phyloP scores from a whole-genome alignment of 192 early-diverging fungal genomes.

The Spinellus fusiger region DNA sequence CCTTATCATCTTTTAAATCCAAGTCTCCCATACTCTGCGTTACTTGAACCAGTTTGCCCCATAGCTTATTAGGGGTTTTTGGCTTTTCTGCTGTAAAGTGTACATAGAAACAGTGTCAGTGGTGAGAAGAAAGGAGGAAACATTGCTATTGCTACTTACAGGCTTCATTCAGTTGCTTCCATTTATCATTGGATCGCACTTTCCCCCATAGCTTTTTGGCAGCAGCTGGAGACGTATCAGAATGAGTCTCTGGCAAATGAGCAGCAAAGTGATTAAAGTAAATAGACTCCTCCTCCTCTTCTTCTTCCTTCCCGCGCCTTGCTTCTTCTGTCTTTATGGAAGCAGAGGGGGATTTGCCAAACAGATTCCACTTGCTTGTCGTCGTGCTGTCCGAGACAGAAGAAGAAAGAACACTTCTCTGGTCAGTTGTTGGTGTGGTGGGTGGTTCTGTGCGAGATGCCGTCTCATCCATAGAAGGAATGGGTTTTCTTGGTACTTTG shows the following conservation, averaged over 20 bases:
- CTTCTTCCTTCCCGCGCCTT: not conserved
- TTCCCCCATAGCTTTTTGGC: conserved; percentile 28
- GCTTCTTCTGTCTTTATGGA: not conserved
- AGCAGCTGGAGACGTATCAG: not conserved
- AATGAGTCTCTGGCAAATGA: conserved; percentile 6
- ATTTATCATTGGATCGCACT: conserved; percentile 21
- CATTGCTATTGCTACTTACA: not conserved
- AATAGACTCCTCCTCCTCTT: conserved; percentile 21
- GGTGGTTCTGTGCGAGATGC: not conserved
- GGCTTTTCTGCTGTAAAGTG: conserved; percentile 10
- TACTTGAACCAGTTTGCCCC: conserved; percentile 26
- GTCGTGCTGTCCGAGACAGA: not conserved
- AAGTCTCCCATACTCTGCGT: conserved; percentile 23
- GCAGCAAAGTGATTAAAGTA: conserved; percentile 30
- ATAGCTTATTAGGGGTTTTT: conserved; percentile 14
- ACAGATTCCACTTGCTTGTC: not conserved
- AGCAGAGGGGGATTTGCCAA: not conserved
- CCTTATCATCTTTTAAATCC: conserved; percentile 18
- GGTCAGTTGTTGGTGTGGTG: not conserved
- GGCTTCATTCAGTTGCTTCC: conserved; percentile 19
- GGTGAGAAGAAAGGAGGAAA: not conserved
- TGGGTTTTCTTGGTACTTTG: not conserved
- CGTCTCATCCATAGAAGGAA: not conserved
- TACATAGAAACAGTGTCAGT: not conserved
- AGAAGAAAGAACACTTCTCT: not conserved